A percentile compares a stretch with the other conserved stretches of the same genome.
Conservation (phyloP, 495 filamentous ascomycete genomes). For the Ramalina intermedia region DNA sequence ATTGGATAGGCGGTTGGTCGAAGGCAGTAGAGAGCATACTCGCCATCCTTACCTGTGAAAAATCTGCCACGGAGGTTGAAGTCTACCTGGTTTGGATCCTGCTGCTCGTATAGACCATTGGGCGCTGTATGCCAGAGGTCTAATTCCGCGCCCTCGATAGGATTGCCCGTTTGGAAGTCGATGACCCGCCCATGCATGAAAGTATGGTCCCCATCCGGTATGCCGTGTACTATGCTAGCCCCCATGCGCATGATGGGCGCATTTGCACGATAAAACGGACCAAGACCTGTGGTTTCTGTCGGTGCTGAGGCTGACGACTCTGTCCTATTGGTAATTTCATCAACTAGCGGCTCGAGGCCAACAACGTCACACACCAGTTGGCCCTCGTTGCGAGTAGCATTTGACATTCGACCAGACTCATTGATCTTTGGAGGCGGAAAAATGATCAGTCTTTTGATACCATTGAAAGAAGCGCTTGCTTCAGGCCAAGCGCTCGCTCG, state of each 20-base stretch:
- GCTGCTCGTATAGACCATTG: slow-evolving; percentile 70
- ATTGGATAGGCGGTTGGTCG: slow-evolving; percentile 61
- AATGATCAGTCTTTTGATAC: slow-evolving; percentile 11
- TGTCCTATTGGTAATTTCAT: slow-evolving; percentile 62
- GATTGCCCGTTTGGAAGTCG: slow-evolving; percentile 38
- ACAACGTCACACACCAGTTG: slow-evolving; percentile 68
- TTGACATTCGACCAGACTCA: slow-evolving; percentile 21
- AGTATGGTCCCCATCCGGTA: slow-evolving; percentile 37
- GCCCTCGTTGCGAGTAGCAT: slow-evolving; percentile 53
- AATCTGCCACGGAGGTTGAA: slow-evolving; percentile 65
- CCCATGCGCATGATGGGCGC: slow-evolving; percentile 50
- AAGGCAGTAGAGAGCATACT: slow-evolving; percentile 53
- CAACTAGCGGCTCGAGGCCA: slow-evolving; percentile 67
- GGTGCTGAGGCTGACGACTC: slow-evolving; percentile 32
- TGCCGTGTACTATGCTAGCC: slow-evolving; percentile 42
- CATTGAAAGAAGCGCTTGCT: slow-evolving; percentile 1
- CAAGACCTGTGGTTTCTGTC: slow-evolving; percentile 60
- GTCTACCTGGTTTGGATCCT: slow-evolving; percentile 55
- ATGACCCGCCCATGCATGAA: slow-evolving; percentile 50
- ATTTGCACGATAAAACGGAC: slow-evolving; percentile 63
- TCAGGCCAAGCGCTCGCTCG: no score
- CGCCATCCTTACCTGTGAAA: slow-evolving; percentile 46
- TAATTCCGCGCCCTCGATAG: slow-evolving; percentile 47
- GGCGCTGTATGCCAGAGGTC: slow-evolving; percentile 68
- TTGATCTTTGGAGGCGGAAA: slow-evolving; percentile 39